Conservation (phyloP, 352 stramenopile species). For the Globisporangium cederbergense region DNA sequence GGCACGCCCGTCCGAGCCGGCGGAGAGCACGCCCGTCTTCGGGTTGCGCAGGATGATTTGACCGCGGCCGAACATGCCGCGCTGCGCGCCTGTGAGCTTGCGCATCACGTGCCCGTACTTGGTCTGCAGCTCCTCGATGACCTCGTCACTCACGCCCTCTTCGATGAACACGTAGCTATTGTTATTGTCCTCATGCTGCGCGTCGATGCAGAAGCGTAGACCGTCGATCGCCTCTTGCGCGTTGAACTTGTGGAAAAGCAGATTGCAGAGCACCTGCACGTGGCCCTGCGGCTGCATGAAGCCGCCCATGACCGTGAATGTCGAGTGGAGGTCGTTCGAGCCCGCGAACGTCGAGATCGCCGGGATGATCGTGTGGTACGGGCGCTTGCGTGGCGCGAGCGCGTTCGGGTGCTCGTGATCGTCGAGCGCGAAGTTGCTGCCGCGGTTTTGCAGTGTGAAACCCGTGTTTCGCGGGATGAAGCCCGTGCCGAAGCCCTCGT, state of each 20-base stretch:
- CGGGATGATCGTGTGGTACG: conserved; percentile 99
- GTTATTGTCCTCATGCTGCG: conserved; percentile 56
- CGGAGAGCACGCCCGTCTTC: conserved; percentile 88
- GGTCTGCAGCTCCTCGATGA: conserved; percentile 65
- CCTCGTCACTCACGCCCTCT: conserved; percentile 57
- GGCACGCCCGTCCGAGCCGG: conserved; percentile 92
- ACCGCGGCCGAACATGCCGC: conserved; percentile 65
- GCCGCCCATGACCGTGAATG: conserved; percentile 85
- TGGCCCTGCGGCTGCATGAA: conserved; percentile 98
- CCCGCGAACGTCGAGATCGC: conserved; percentile 88
- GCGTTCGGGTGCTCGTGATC: conserved; percentile 89
- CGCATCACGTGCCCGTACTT: conserved; percentile 79
- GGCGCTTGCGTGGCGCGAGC: conserved; percentile 88
- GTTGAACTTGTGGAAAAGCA: conserved; percentile 82
- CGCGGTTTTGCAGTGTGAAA: conserved; percentile 97
- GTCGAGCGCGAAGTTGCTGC: conserved; percentile 91
- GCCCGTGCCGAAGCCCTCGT: conserved; percentile 95
- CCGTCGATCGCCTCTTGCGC: conserved; percentile 91
- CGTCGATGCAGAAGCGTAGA: conserved; percentile 92
- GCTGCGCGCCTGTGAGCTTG: conserved; percentile 29
- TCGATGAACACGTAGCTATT: conserved; percentile 85
- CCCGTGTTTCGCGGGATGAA: conserved; percentile 91
- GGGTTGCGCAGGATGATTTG: conserved; percentile 86
- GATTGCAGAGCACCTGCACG: conserved; percentile 91
- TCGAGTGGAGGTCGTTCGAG: conserved; percentile 89